Base-by-base conservation (phyloP, 108 stramenopile species). In the Conticribra guillardii region DNA sequence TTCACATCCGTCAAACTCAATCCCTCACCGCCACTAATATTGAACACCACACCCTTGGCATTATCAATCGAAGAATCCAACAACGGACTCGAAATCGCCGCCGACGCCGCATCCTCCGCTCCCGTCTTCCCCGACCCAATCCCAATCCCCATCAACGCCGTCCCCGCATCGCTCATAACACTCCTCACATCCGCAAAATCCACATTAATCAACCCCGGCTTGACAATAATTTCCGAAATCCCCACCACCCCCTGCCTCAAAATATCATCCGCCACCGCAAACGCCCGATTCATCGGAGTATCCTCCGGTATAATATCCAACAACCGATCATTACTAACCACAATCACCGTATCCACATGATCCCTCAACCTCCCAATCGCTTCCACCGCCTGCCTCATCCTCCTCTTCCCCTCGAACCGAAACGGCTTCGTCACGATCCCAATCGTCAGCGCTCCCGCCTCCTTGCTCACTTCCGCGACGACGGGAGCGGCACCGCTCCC, bases 111-210 rank as follows among this genome's bases (percentile, higher is more conserved):
- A 60, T 95, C 95, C 66, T 87, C 87, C 2, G 93, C 95, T 53
- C 87, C 71, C 8, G 88, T 89, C 77, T 93, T 91, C 24, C 88
- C 82, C 29, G 64, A 64, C 37, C 92, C 92, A 14, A 82, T 85
- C 2, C 93, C 96, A 61, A 94, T 93, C 41, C 96, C 96, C 90
- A 96, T 94, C 2, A 96, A 73, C 14, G 94, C 96, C 28, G 89
- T 92, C 24, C 96, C 96, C 24, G 93, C 92, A 79, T 93, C 87
- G 50, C 77, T 73, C 96, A 96, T 96, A 32, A 96, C 88, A 32
- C 81, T 76, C 52, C 94, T 77, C 7, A 97, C 96, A 80, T 97
- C 96, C 16, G 94, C 96, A 75, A 97, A 97, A 71, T 96, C 96
- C 9, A 97, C 93, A 67, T 97, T 97, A 69, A 97, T 92, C 57